Evolutionary conservation across 768 basidiomycete genomes (phyloP).

Genomic region (Lactarius psammicola): DNA sequence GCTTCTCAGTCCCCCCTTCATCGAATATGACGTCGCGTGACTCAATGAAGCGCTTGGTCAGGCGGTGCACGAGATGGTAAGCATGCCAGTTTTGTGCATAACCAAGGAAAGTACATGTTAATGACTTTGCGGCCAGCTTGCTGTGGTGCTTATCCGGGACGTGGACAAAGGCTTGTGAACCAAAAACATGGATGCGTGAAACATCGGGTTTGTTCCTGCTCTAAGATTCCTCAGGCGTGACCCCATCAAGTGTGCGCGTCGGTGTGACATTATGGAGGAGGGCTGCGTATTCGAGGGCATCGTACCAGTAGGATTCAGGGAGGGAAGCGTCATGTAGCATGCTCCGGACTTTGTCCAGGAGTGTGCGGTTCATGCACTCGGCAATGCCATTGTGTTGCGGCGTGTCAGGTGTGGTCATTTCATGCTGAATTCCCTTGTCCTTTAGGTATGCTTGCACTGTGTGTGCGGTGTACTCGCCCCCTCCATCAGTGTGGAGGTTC

Average conservation of each 20-base stretch:
- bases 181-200: conserved; percentile 16
- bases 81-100: no score
- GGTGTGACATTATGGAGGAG: conserved; percentile 27
- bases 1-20: no score
- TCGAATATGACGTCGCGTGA: no score
- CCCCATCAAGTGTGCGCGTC: conserved; percentile 21
- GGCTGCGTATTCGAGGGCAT: conserved; percentile 21
- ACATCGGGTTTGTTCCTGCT: conserved; percentile 25
- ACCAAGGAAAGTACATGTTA: no score
- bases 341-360: no score
- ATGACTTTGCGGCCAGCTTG: conserved; percentile 27
- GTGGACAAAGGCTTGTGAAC: conserved; percentile 22
- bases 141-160: background rate
- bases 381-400: conserved; percentile 30
- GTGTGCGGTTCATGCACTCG: conserved; percentile 30
- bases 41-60: no score
- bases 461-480: conserved; percentile 31
- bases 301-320: no score
- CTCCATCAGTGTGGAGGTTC: conserved; percentile 30
- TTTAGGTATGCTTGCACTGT: conserved; percentile 18
- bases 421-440: conserved; percentile 25
- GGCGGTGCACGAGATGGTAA: no score
- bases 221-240: conserved; percentile 27
- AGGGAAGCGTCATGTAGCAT: no score
- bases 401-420: background rate